Evolutionary conservation across 495 filamentous ascomycete species (phyloP).

Genomic region (Friedmanniomyces simplex): DNA sequence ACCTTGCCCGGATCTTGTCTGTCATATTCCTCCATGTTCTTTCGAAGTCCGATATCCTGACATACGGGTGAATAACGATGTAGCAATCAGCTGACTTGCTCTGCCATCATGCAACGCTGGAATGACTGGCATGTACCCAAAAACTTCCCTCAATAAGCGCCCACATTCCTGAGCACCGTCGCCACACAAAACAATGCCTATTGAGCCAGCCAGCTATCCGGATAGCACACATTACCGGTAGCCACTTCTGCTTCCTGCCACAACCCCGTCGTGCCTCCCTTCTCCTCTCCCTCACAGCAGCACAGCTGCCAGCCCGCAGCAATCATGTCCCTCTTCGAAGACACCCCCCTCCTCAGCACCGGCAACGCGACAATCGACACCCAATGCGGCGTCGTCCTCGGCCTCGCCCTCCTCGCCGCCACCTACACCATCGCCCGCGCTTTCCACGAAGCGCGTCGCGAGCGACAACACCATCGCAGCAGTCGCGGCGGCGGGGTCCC

Average conservation of each 20-base stretch:
- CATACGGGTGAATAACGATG: too few relatives aligned
- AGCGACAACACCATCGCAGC: neutral
- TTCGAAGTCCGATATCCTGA: too few relatives aligned
- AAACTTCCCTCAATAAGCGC: neutral
- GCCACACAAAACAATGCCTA: neutral
- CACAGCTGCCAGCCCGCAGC: neutral
- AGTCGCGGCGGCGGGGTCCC: neutral
- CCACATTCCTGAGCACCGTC: neutral
- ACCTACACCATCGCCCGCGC: neutral
- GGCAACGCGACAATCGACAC: neutral
- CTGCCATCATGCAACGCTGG: neutral
- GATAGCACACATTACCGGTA: neutral
- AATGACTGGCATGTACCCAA: neutral
- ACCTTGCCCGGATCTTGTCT: too few relatives aligned
- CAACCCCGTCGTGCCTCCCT: neutral
- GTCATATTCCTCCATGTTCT: too few relatives aligned
- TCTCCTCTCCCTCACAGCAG: neutral
- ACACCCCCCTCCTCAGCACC: neutral
- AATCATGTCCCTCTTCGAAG: neutral
- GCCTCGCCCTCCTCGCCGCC: neutral
- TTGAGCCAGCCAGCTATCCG: neutral
- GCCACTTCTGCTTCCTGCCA: neutral
- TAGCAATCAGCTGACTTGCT: too few relatives aligned
- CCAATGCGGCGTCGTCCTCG: neutral
- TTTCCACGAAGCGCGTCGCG: neutral